Base-by-base conservation (phyloP, 2,329 filamentous ascomycete genomes). In the Bipolaris cookei region DNA sequence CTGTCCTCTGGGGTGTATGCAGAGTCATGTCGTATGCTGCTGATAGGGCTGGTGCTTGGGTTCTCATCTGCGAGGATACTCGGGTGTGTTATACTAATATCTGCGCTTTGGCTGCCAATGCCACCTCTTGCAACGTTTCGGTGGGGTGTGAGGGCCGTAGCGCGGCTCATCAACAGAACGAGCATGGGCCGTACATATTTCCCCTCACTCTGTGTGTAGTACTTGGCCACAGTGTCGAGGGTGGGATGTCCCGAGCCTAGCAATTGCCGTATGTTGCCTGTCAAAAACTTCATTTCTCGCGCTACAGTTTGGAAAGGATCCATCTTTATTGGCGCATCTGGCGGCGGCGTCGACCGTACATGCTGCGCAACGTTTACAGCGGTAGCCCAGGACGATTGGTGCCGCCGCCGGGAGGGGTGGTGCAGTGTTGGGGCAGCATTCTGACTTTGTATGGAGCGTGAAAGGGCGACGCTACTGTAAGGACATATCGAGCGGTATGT, bases 141-240 rank as follows among this genome's bases (percentile, higher is more conserved):
- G 49, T 69, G 93, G 82, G 81, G 91, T 78, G 83, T 90, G 83
- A 92, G 80, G n/a, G 92, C 87, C 1, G 94, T 97, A 4, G 95
- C 95, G 74, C 93, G 87, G 61, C 93, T 94, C 94, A 99, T 98
- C 69, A 99, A 87, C 61, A 99, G 86, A 28, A 99, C 93, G 59
- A 99, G 90, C 77, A 97, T 86, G 28, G 95, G 95, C 65, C 95
- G 89, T 67, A 99, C 89, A 78, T 98, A 95, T 81, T 99, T 99
- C 62, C 95, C 95, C 82, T 98, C 92, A 58, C 91, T 91, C 71
- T 94, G 90, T 20, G 95, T 97, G 77, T 99, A 99, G 82, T 99
- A 99, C 79, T 99, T 99, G 50, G 95, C 92, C 25, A 93, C 94
- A 39, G 91, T 93, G 74, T 98, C 95, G 58, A 99, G 85, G 43